Evolutionary conservation across 2,329 filamentous ascomycete species (phyloP).

Genomic region (Colletotrichum eleusines): DNA sequence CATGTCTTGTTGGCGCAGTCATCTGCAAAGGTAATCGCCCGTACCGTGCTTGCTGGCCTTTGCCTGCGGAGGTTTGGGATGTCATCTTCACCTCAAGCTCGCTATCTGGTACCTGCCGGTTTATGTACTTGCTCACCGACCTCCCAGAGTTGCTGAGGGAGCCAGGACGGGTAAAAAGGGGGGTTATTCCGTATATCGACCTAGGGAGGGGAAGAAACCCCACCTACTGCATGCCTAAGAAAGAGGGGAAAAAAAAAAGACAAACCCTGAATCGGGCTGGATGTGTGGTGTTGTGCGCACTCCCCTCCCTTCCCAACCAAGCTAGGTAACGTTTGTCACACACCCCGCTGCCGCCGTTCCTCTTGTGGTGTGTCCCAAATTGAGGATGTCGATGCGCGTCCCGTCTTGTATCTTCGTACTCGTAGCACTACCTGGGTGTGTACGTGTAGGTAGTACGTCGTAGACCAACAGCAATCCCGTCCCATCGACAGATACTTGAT

Average conservation of each 20-base stretch:
- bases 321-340: conserved; percentile 7
- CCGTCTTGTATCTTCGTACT: conserved; percentile 9
- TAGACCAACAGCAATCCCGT: not conserved
- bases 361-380: not conserved
- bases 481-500: conserved; percentile 19
- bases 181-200: not conserved
- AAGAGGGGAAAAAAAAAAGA: too few species aligned
- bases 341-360: not conserved
- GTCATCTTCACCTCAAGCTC: not conserved
- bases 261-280: conserved; percentile 1
- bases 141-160: not conserved
- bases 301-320: conserved; percentile 6
- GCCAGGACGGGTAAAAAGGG: not conserved
- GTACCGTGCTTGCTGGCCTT: not conserved
- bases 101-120: not conserved
- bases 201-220: too few species aligned
- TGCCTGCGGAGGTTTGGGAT: not conserved
- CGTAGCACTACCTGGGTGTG: not conserved
- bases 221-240: not conserved
- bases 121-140: not conserved
- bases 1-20: not conserved
- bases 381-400: conserved; percentile 1
- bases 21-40: not conserved
- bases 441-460: not conserved
- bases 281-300: not conserved